Conservation (phyloP, 2,329 filamentous ascomycete species). For the Claviceps capensis region DNA sequence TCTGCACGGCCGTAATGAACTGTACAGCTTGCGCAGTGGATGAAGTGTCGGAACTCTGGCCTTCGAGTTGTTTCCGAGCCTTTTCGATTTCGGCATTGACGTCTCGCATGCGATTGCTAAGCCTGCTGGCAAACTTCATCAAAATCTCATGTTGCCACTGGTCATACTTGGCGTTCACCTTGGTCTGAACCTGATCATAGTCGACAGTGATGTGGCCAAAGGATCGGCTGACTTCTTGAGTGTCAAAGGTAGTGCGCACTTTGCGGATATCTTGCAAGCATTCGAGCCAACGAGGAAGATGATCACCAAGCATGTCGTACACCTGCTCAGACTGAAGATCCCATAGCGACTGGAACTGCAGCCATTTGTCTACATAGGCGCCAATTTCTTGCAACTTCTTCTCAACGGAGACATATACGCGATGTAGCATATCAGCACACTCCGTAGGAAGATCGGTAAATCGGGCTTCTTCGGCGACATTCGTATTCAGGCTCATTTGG, state of each 20-base stretch:
- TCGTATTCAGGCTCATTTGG: conserved; percentile 68
- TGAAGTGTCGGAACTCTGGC: conserved; percentile 81
- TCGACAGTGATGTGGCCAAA: conserved; percentile 94
- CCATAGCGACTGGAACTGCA: conserved; percentile 97
- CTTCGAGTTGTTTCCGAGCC: conserved; percentile 78
- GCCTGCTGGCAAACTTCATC: conserved; percentile 77
- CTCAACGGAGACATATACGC: conserved; percentile 75
- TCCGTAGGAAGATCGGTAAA: conserved; percentile 77
- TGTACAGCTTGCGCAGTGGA: conserved; percentile 95
- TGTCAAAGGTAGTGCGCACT: conserved; percentile 91
- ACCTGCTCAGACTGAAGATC: conserved; percentile 93
- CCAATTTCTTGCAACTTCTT: conserved; percentile 68
- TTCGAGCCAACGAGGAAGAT: conserved; percentile 86
- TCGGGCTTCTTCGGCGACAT: conserved; percentile 48
- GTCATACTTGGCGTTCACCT: conserved; percentile 98
- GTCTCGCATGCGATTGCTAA: conserved; percentile 83
- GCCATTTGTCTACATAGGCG: conserved; percentile 89
- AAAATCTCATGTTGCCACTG: conserved; percentile 98
- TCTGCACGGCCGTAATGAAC: conserved; percentile 96
- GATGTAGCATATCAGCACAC: conserved; percentile 65
- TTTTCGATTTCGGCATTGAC: conserved; percentile 86
- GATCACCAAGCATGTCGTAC: conserved; percentile 80
- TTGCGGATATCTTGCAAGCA: conserved; percentile 95
- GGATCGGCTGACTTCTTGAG: conserved; percentile 78
- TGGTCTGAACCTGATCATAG: conserved; percentile 96